Evolutionary conservation across 2,329 filamentous ascomycete species (phyloP), one percentile per base, ranked within the genome.

Genomic region (Trichoderma aggressivum): DNA sequence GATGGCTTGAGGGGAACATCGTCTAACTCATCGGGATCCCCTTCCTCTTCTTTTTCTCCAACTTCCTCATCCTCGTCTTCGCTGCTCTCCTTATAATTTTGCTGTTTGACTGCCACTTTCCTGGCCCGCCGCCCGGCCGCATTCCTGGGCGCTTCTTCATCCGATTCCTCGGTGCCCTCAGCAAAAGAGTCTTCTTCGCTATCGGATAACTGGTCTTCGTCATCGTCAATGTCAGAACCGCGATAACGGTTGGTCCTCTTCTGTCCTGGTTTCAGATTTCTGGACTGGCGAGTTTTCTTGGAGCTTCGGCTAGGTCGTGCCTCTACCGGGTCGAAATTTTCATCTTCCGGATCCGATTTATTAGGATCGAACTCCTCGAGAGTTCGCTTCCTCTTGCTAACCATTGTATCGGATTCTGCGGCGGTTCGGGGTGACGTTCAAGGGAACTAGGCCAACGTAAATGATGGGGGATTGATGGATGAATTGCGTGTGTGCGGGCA

Each of bases 261-360:
- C 28, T 80, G 79, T 21, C 78, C 74, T 5, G 80, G 72, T 65
- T 76, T 77, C 18, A 77, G 75, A 47, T 78, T 76, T 67, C 80
- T 81, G 6, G 82, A 79, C 34, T 82, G 78, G 28, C 83, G 82
- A 6, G 81, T 76, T 68, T 84, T 84, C 74, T 84, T 86, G 69
- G 79, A 79, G 72, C 73, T 80, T 71, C 82, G 82, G 16, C 80
- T 80, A 18, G 85, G 81, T 34, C 82, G 81, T 30, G 80, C 82
- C 74, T 85, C 84, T 26, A 79, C 77, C 18, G 89, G 89, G 71
- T 89, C 86, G 76, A 91, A 91, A 78, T 90, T 90, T 74, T 89
- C 88, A 77, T 91, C 89, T 63, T 89, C 86, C 2, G 89, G 84
- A 75, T 91, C 89, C 64, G 89, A 91, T 77, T 89, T 87, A 78